Evolutionary conservation across 2,329 filamentous ascomycete species (phyloP).

Genomic region (Alternaria triticina): DNA sequence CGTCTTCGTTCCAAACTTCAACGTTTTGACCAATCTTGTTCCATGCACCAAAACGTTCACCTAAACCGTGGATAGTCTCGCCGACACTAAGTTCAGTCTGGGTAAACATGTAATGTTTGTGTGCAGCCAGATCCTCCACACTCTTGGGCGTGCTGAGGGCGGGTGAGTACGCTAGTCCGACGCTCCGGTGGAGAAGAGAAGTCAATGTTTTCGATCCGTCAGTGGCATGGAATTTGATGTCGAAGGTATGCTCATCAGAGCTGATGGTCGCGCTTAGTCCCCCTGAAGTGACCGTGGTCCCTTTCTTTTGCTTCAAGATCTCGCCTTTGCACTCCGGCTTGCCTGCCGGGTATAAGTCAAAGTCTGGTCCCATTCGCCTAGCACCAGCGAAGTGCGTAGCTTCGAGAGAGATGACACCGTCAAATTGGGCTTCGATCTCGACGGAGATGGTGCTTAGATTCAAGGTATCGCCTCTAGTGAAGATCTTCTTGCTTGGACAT

Average conservation of each 20-base stretch:
- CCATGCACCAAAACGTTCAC: constrained; percentile 77
- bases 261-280: constrained; percentile 60
- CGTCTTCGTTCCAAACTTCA: constrained; percentile 67
- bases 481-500: constrained; percentile 64
- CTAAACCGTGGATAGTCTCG: constrained; percentile 75
- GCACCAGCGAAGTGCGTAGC: constrained; percentile 65
- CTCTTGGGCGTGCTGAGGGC: constrained; percentile 60
- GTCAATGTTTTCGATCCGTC: constrained; percentile 61
- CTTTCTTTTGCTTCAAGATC: constrained; percentile 50
- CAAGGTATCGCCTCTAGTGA: constrained; percentile 61
- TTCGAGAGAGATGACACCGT: constrained; percentile 67
- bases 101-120: constrained; percentile 55
- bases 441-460: constrained; percentile 63
- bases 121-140: constrained; percentile 57
- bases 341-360: constrained; percentile 64
- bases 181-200: constrained; percentile 61
- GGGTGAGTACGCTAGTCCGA: constrained; percentile 64
- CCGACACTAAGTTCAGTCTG: constrained; percentile 56
- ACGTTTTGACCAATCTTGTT: constrained; percentile 77
- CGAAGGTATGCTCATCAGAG: constrained; percentile 58
- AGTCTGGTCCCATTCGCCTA: constrained; percentile 60
- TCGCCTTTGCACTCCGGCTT: constrained; percentile 49
- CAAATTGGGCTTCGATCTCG: constrained; percentile 63
- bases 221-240: constrained; percentile 61
- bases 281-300: constrained; percentile 60